Percentiles rank a stretch among this genome's conserved stretches.
Evolutionary conservation across 306 rosid species (phyloP).

Genomic region (Vachellia pachyceras): DNA sequence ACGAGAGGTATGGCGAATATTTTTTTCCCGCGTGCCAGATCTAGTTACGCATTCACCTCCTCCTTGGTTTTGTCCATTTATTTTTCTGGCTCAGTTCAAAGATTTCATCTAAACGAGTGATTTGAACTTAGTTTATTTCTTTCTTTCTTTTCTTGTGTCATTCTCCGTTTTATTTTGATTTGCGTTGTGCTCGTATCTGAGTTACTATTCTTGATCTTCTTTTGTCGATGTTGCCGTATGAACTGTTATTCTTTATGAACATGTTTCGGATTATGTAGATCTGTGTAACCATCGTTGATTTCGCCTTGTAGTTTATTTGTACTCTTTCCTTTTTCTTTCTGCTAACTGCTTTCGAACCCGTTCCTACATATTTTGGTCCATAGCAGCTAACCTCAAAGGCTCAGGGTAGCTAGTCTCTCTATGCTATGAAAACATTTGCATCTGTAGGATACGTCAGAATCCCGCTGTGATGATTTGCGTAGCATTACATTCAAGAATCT

Average conservation of each 20-base stretch:
- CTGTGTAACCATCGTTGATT: conserved; percentile 32
- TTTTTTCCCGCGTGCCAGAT: conserved; percentile 10
- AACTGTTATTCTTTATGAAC: neutral
- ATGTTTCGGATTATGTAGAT: conserved; percentile 32
- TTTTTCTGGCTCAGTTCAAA: neutral
- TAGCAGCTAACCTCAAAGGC: neutral
- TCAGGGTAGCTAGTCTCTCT: neutral
- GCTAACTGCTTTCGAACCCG: neutral
- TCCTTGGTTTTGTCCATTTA: neutral
- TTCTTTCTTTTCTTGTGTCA: neutral
- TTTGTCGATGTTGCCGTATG: neutral
- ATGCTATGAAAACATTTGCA: neutral
- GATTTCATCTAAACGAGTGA: neutral
- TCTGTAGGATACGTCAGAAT: neutral
- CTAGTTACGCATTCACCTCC: neutral
- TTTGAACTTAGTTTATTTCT: neutral
- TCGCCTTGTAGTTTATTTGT: neutral
- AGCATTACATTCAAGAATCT: neutral
- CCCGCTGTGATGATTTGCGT: neutral
- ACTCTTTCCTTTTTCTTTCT: neutral
- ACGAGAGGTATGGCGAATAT: conserved; percentile 37
- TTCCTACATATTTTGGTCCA: neutral
- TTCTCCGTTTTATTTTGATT: neutral
- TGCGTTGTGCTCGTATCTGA: neutral
- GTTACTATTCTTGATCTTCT: conserved; percentile 2